phyloP scores from a whole-genome alignment of 305 asterid species.

The Fraxinus dipetala region DNA sequence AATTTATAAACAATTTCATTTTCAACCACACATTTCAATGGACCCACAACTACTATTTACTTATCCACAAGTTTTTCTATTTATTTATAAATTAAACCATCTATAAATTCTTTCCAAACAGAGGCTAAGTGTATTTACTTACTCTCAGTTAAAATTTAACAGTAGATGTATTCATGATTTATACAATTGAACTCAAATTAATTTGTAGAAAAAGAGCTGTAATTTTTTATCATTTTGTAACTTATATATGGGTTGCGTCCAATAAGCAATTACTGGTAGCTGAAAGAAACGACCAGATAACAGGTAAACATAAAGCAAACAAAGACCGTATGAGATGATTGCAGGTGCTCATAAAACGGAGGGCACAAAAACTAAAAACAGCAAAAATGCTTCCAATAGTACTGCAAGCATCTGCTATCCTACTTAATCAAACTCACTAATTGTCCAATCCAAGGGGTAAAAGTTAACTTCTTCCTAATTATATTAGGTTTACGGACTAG shows the following conservation, averaged over 20 bases:
- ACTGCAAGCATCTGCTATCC: background rate
- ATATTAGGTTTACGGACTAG: background rate
- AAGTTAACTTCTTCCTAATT: background rate
- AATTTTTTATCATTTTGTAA: background rate
- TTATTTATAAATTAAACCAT: background rate
- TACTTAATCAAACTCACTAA: slow-evolving; percentile 15
- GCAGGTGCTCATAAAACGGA: background rate
- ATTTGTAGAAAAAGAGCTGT: background rate
- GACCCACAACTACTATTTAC: background rate
- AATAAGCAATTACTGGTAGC: background rate
- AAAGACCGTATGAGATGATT: background rate
- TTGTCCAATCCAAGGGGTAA: background rate
- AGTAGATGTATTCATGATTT: background rate
- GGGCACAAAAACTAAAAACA: background rate
- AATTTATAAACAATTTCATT: background rate
- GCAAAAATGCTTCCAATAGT: background rate
- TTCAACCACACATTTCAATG: background rate
- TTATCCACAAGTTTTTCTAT: background rate
- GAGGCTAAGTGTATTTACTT: background rate
- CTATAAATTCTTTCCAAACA: background rate
- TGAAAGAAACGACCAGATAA: background rate
- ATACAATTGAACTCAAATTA: background rate
- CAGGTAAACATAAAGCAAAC: slow-evolving; percentile 1
- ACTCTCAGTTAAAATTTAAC: background rate
- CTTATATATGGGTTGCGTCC: background rate